Evolutionary conservation across 768 basidiomycete genomes (phyloP).

Genomic region (Mycena galopus): DNA sequence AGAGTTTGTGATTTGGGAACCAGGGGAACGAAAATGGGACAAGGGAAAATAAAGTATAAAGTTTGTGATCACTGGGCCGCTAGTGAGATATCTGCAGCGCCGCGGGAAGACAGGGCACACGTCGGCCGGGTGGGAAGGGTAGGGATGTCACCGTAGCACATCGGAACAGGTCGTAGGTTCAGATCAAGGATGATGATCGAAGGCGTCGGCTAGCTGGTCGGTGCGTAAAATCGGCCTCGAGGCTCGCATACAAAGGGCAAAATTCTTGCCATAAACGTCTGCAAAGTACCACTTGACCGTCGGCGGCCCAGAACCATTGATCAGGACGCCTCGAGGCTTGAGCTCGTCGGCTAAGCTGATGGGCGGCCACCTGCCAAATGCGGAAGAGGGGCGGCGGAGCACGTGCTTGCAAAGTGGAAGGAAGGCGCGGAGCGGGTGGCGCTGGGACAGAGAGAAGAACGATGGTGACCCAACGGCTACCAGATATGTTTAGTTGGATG

Average conservation of each 20-base stretch:
- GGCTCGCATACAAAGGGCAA: conserved; percentile 30
- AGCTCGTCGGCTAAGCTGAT: background rate
- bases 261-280: conserved; percentile 19
- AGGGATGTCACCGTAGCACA: too few species aligned
- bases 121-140: conserved; percentile 18
- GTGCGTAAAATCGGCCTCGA: conserved; percentile 30
- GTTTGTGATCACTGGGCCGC: background rate
- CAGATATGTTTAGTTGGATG: conserved; percentile 4
- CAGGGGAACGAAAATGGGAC: background rate
- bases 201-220: background rate
- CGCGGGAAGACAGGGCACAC: background rate
- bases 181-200: conserved; percentile 5
- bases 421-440: background rate
- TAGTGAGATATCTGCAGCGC: background rate
- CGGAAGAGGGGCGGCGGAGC: conserved; percentile 24
- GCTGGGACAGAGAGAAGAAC: background rate
- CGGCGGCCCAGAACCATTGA: conserved; percentile 13
- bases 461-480: background rate
- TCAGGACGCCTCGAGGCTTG: conserved; percentile 1
- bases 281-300: conserved; percentile 24
- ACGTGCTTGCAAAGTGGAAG: conserved; percentile 21
- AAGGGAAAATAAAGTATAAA: conserved; percentile 13
- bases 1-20: background rate
- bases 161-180: background rate
- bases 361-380: conserved; percentile 9